Conservation (phyloP, 495 filamentous ascomycete species). For the Mycothermus thermophilus region DNA sequence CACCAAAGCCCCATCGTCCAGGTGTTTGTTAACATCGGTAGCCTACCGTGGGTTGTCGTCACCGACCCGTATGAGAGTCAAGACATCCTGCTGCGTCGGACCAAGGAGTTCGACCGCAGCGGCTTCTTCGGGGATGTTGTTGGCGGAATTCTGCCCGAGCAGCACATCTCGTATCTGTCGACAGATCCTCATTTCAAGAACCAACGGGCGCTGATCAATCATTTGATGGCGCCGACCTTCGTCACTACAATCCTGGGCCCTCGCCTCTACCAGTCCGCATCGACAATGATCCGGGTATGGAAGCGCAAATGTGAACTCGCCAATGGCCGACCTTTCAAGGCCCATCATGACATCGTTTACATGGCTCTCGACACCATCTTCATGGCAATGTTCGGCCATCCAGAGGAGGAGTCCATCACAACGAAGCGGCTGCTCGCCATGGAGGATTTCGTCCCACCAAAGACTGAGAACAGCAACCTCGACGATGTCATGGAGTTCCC, state of each 20-base stretch:
- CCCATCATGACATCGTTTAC: conserved; percentile 21
- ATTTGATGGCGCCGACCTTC: conserved; percentile 28
- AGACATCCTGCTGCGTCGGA: conserved; percentile 28
- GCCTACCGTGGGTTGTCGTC: conserved; percentile 24
- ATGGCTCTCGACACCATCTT: conserved; percentile 25
- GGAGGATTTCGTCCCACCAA: not conserved
- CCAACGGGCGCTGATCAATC: conserved; percentile 22
- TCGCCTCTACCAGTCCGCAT: conserved; percentile 15
- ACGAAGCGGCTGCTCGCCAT: conserved; percentile 7
- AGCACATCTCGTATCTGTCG: conserved; percentile 18
- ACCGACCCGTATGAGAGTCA: conserved; percentile 26
- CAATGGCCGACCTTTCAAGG: conserved; percentile 21
- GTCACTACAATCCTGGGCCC: conserved; percentile 22
- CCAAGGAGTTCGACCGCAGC: conserved; percentile 29
- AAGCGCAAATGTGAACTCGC: conserved; percentile 18
- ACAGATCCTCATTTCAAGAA: conserved; percentile 18
- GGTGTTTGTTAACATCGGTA: conserved; percentile 24
- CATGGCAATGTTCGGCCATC: conserved; percentile 19
- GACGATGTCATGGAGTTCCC: conserved; percentile 10
- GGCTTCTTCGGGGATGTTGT: conserved; percentile 14
- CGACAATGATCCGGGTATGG: conserved; percentile 25
- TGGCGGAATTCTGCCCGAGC: conserved; percentile 16
- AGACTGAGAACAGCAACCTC: not conserved
- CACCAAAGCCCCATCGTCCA: conserved; percentile 27
- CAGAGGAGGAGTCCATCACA: conserved; percentile 9